Percentiles rank a stretch among this genome's conserved stretches.
Evolutionary conservation across 2,329 filamentous ascomycete species (phyloP).

Genomic region (Claviceps purpurea): DNA sequence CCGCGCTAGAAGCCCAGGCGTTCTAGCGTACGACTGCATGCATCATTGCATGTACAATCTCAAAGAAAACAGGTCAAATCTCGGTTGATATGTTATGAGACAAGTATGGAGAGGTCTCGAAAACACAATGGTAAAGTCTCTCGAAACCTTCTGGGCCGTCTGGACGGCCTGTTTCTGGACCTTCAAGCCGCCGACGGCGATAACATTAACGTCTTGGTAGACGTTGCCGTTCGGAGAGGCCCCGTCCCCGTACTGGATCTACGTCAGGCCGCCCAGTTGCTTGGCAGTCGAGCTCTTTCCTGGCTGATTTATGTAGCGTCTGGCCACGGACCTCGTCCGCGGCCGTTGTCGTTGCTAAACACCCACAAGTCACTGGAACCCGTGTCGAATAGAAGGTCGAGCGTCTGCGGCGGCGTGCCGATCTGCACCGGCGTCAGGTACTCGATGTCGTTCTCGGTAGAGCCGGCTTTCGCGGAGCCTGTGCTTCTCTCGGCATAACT

Average conservation of each 20-base stretch:
- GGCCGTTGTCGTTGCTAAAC: conserved; percentile 30
- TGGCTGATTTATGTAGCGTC: conserved; percentile 22
- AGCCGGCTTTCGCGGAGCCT: conserved; percentile 6
- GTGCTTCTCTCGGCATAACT: neutral
- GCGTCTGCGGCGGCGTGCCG: conserved; percentile 10
- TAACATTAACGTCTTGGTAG: conserved; percentile 28
- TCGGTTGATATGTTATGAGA: too few species aligned
- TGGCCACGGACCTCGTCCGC: conserved; percentile 23
- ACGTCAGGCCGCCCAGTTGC: conserved; percentile 23
- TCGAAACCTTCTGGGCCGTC: conserved; percentile 26
- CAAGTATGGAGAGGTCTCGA: too few species aligned
- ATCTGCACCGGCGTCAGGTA: conserved; percentile 10
- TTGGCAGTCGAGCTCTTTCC: conserved; percentile 23
- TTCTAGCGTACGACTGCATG: too few species aligned
- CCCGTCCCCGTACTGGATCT: conserved; percentile 30
- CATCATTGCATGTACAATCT: too few species aligned
- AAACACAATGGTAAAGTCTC: conserved; percentile 25
- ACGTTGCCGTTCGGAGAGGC: conserved; percentile 29
- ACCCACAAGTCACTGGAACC: conserved; percentile 17
- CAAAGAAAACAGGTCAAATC: too few species aligned
- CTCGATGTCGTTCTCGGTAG: conserved; percentile 6
- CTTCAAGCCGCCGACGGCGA: conserved; percentile 27
- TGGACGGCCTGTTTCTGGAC: conserved; percentile 30
- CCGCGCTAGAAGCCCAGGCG: too few species aligned
- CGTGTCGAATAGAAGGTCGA: conserved; percentile 12